Conservation (phyloP, 768 basidiomycete genomes). For the Leucosporidium creatinivorum region DNA sequence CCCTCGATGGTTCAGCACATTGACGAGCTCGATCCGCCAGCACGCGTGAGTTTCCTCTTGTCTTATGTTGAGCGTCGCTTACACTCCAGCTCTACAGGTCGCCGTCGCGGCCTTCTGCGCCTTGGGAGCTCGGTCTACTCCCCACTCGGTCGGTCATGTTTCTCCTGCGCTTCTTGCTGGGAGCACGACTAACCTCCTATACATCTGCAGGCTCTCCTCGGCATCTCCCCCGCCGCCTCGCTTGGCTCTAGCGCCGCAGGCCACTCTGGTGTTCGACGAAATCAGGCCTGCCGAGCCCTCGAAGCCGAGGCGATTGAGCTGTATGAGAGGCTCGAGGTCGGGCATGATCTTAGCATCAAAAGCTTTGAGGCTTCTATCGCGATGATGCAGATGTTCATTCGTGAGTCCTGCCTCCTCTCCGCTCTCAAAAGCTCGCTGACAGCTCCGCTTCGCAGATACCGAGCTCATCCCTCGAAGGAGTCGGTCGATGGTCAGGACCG, state of each 20-base stretch:
- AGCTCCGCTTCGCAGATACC: background rate
- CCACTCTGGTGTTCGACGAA: background rate
- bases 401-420: background rate
- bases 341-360: background rate
- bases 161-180: too few relatives aligned
- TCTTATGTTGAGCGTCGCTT: background rate
- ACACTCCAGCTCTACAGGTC: background rate
- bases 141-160: conserved; percentile 20
- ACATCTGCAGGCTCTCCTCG: conserved; percentile 10
- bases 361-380: conserved; percentile 18
- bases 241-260: too few relatives aligned
- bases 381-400: conserved; percentile 13
- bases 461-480: conserved; percentile 11
- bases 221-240: background rate
- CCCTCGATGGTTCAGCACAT: background rate
- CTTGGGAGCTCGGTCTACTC: conserved; percentile 18
- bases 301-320: conserved; percentile 12
- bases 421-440: background rate
- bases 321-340: background rate
- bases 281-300: conserved; percentile 11
- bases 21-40: conserved; percentile 12
- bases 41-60: background rate
- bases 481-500: background rate
- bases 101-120: conserved; percentile 17
- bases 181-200: too few relatives aligned